Base-by-base conservation (phyloP, 441 rosid genomes). In the Hura crepitans region DNA sequence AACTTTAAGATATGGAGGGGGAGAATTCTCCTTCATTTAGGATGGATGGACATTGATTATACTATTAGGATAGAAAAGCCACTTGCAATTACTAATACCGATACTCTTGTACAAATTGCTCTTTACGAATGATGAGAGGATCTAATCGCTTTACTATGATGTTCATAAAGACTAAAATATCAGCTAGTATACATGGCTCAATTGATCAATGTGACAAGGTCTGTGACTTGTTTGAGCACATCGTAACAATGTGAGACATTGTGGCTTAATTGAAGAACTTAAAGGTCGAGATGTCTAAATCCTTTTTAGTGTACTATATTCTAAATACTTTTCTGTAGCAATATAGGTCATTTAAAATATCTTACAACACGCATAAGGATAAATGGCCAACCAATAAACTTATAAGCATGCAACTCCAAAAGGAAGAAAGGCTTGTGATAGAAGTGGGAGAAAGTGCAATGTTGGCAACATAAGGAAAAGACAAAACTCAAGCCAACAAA, bases 1-100 rank as follows among this genome's bases (percentile, higher is more conserved):
- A 63, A 55, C 65, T 74, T 42, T 12, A 75, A 75, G 20, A 12
- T 70, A 0, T 69, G 39, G 45, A 75, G 65, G n/a, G 66, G 56
- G 0, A 70, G 14, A 35, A 13, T 75, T 49, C 55, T 75, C 0
- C 43, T 75, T 0, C 45, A 65, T 13, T 70, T 75, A 18, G 15
- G 50, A 10, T 53, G 69, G 17, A 60, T 58, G 66, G 33, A 71
- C 5, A 72, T 72, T 30, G 46, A 76, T 12, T 72, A 72, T 66
- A 54, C 28, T 25, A 67, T 68, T 30, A n/a, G 12, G 1, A 76
- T 50, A 20, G 28, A 57, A 0, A 2, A 71, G 42, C 42, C 67
- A 33, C 37, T 33, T 33, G 37, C 37, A 33, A 33, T 33, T 2
- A 33, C 37, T 33, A 33, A 33, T 33, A 33, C 37, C 6, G 6